Conservation (phyloP, 169 alveolate species). For the Amoebophrya sp. region DNA sequence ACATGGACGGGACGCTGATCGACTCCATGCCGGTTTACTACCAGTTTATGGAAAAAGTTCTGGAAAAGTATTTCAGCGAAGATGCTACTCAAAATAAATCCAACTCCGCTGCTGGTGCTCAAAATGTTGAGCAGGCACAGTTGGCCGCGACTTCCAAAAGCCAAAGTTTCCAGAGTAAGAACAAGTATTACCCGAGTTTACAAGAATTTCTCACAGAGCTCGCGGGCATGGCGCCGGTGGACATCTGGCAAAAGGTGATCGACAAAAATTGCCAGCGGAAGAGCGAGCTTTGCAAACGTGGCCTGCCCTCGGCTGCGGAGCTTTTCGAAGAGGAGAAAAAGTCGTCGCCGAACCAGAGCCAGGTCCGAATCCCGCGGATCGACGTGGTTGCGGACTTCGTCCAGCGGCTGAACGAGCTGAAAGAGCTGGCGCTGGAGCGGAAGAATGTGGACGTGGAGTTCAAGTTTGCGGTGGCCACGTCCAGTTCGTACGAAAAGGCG, state of each 20-base stretch:
- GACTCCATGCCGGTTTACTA: background rate
- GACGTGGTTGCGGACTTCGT: too few relatives aligned
- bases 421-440: too few relatives aligned
- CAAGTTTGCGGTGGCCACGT: background rate
- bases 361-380: too few relatives aligned
- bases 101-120: too few relatives aligned
- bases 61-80: background rate
- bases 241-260: background rate
- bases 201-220: background rate
- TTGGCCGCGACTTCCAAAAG: too few relatives aligned
- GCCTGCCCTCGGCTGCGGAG: background rate
- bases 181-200: background rate
- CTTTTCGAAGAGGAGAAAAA: background rate
- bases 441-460: too few relatives aligned
- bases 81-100: too few relatives aligned
- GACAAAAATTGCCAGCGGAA: background rate
- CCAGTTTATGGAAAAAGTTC: background rate
- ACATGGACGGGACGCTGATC: slow-evolving; percentile 1
- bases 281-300: background rate
- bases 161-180: too few relatives aligned
- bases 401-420: too few relatives aligned
- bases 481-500: background rate
- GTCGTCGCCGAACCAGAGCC: too few relatives aligned
- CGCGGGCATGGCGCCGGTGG: background rate
- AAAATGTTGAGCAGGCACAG: too few relatives aligned